A percentile compares a stretch with the other conserved stretches of the same genome.
phyloP scores from a whole-genome alignment of 371 early-diverging fungal species.

The Smittium mucronatum region DNA sequence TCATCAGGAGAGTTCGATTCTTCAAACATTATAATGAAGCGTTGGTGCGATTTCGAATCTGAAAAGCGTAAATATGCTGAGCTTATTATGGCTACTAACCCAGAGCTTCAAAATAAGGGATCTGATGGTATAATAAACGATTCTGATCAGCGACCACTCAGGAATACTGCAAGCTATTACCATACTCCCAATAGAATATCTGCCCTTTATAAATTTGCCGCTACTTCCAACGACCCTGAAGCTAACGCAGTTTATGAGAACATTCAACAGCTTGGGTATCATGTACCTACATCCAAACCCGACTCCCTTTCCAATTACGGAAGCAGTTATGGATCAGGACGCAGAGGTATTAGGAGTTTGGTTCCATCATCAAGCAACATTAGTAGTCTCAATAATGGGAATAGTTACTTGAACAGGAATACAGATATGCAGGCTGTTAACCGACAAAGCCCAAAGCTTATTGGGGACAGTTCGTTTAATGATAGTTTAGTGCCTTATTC shows the following conservation, averaged over 20 bases:
- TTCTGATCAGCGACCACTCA: neutral
- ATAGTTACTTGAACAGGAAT: no score
- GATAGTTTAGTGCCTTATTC: no score
- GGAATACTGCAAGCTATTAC: neutral
- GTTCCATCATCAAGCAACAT: no score
- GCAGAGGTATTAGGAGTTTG: no score
- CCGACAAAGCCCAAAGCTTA: no score
- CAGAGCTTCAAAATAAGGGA: conserved; percentile 13
- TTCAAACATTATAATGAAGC: conserved; percentile 58
- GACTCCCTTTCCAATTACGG: no score
- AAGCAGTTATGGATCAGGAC: no score
- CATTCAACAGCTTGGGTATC: conserved; percentile 7
- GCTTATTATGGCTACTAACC: conserved; percentile 23
- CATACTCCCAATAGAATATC: neutral
- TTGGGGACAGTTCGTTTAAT: no score
- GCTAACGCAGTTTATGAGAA: neutral
- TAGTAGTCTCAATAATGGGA: no score
- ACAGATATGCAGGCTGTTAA: no score
- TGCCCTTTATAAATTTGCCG: neutral
- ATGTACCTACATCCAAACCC: neutral
- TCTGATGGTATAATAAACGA: neutral
- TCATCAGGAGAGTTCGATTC: conserved; percentile 64
- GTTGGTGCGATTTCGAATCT: conserved; percentile 76
- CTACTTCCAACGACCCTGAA: neutral
- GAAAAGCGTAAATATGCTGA: conserved; percentile 37